These are phyloP conservation scores for Hypoxylon intermedium DNA, from an alignment of 495 filamentous ascomycete genomes.

Conservation along the genomic window DNA sequence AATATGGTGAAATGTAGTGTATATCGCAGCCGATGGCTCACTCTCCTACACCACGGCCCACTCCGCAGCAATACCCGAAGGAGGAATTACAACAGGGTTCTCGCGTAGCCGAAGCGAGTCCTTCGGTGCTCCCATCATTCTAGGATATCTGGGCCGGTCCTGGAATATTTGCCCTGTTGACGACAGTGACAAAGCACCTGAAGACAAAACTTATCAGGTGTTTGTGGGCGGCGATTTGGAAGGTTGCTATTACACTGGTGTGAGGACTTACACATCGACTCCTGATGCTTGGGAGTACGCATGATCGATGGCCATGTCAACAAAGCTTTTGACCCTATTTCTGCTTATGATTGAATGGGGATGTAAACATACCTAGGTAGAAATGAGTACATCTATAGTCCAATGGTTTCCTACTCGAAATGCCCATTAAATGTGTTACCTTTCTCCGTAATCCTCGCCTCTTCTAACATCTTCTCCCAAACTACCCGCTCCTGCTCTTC, in stretches of 20 bases:
- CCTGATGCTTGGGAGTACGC: constrained; percentile 24
- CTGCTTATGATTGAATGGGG: no score
- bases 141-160: background rate
- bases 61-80: constrained; percentile 27
- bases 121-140: constrained; percentile 24
- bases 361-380: no score
- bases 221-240: constrained; percentile 4
- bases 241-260: constrained; percentile 7
- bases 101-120: constrained; percentile 13
- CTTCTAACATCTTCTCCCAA: no score
- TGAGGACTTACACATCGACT: constrained; percentile 22
- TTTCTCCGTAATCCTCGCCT: no score
- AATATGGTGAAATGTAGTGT: constrained; percentile 20
- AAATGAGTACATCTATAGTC: no score
- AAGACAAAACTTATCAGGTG: constrained; percentile 33
- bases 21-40: constrained; percentile 33
- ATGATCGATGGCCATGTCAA: constrained; percentile 3
- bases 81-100: constrained; percentile 29
- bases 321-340: no score
- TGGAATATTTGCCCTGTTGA: constrained; percentile 35
- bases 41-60: constrained; percentile 37
- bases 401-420: no score
- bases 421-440: no score
- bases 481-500: no score
- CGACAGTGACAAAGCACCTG: constrained; percentile 15